These are phyloP conservation scores for Trichoderma erinaceum DNA, from an alignment of 495 filamentous ascomycete genomes.

Conservation along the genomic window DNA sequence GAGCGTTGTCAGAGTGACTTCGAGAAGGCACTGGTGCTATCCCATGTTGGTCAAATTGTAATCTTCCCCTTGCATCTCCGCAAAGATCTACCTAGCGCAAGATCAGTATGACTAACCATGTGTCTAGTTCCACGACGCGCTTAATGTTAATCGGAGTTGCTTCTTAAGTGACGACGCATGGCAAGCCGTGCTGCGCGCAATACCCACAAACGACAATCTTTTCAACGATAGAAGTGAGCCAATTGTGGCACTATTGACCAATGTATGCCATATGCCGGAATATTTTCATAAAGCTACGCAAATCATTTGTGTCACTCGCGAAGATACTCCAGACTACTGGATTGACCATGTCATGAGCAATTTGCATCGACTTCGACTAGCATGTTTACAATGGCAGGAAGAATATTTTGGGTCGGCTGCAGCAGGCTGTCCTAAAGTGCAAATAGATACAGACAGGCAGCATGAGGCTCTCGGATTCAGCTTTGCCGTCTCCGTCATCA, in stretches of 20 bases:
- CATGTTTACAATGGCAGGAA: background rate
- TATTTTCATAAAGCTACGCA: background rate
- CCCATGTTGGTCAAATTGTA: constrained; percentile 5
- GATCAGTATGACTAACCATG: background rate
- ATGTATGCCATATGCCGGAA: background rate
- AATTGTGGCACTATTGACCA: background rate
- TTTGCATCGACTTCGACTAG: background rate
- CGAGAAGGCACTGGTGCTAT: constrained; percentile 1
- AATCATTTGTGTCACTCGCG: background rate
- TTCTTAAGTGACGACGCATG: background rate
- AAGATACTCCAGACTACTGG: background rate
- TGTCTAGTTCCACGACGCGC: background rate
- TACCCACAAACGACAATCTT: background rate
- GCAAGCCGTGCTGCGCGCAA: background rate
- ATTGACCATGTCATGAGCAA: background rate
- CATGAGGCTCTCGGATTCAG: background rate
- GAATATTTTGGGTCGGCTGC: background rate
- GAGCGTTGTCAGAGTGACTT: background rate
- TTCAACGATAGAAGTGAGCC: background rate
- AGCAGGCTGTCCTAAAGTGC: background rate
- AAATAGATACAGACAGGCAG: background rate
- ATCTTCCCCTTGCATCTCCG: background rate
- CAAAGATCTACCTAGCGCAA: background rate
- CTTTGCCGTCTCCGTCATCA: background rate
- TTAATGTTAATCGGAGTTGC: background rate